Evolutionary conservation across 106 monocot genomes (phyloP).

Genomic region (Apostasia shenzhenica): DNA sequence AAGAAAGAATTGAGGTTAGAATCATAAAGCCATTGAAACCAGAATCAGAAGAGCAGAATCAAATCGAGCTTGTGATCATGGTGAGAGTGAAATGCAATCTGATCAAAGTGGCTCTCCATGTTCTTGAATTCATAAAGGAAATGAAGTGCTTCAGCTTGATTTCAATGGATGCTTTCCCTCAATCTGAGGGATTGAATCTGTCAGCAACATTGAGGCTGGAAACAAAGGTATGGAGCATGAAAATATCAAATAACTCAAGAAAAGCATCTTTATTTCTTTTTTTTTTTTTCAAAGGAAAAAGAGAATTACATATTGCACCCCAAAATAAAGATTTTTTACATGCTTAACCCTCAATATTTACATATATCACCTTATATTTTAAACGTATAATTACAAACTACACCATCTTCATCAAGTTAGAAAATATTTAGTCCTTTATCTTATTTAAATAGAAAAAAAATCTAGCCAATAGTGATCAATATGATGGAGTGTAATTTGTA

Average conservation of each 20-base stretch:
- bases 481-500: too few species aligned
- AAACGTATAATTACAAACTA: too few species aligned
- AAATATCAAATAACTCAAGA: not conserved
- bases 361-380: too few species aligned
- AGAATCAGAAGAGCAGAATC: conserved; percentile 8
- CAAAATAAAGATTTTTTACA: not conserved
- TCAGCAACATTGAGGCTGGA: conserved; percentile 23
- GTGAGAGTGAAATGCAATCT: conserved; percentile 46
- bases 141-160: conserved; percentile 26
- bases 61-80: conserved; percentile 32
- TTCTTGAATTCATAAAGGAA: conserved; percentile 51
- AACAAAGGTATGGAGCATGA: conserved; percentile 30
- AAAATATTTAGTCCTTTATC: too few species aligned
- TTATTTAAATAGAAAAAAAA: too few species aligned
- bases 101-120: conserved; percentile 34
- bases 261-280: not conserved
- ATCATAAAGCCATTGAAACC: conserved; percentile 21
- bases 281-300: not conserved
- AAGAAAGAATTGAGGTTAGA: conserved; percentile 29
- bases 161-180: conserved; percentile 38
- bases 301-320: not conserved
- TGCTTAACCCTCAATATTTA: too few species aligned
- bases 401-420: too few species aligned
- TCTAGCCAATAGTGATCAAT: too few species aligned
- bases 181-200: conserved; percentile 6